Evolutionary conservation across 345 rosid genomes (phyloP), one percentile per base, ranked within the genome.

Genomic region (Theobroma cacao): DNA sequence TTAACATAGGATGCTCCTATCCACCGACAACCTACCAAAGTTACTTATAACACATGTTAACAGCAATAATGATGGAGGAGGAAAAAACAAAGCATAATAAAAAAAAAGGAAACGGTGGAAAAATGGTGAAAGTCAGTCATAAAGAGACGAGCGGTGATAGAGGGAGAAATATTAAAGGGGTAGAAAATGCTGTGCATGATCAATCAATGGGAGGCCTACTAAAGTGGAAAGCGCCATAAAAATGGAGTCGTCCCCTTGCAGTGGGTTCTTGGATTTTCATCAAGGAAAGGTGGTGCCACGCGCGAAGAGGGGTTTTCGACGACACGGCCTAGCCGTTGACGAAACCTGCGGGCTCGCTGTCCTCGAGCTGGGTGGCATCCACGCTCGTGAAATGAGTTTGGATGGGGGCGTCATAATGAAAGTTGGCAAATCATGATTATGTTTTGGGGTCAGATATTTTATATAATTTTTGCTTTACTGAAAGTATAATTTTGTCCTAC

Each of bases 1-100:
- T 40, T 67, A 12, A 36, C 76, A 73, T 36, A 1, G 76, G 76
- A 73, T 73, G 65, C 52, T 73, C 13, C 31, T 26, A 70, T 34
- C 76, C 50, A 73, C 76, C 62, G 60, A 36, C 76, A 56, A 38
- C 24, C 52, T 14, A 73, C 65, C 63, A 56, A 73, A 36, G 63
- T 6, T n/a, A 72, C 41, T 47, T 20, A 71, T 45, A 69, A 47
- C 33, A 3, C 7, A 45, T 28, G 36, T 45, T 68, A 45, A 45
- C 36, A 68, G 73, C 36, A 17, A 30, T 20, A 31, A 50, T 71
- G 18, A 71, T 31, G 43, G 60, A 10, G 58, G 41, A 10, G 20
- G 56, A 6, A 17, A 17, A 52, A 14, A n/a, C n/a, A n/a, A n/a
- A n/a, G n/a, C n/a, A n/a, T n/a, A n/a, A n/a, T n/a, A 3, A 28